These are phyloP conservation scores for Beauveria medogensis DNA, from an alignment of 2,329 filamentous ascomycete genomes.

Conservation along the genomic window DNA sequence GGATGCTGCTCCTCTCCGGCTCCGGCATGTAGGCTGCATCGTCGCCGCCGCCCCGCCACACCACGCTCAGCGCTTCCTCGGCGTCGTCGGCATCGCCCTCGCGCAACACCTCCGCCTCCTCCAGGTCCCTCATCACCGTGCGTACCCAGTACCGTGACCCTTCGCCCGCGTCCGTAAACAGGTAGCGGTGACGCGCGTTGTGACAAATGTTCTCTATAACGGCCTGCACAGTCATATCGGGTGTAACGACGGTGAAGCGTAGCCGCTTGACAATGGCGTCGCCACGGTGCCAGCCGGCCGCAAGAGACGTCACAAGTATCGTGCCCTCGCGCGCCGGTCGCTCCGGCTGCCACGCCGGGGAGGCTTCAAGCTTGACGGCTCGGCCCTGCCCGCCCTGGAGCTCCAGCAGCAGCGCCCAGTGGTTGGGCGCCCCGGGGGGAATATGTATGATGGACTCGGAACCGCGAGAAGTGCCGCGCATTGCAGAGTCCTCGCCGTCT, in stretches of 20 bases:
- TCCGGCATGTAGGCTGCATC: no score
- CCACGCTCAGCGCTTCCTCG: neutral
- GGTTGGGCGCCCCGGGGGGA: neutral
- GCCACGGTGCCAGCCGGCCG: neutral
- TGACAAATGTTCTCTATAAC: neutral
- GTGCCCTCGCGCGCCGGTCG: neutral
- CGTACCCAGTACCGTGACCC: slow-evolving; percentile 5
- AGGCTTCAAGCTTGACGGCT: slow-evolving; percentile 1
- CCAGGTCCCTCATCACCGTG: neutral
- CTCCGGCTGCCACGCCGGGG: neutral
- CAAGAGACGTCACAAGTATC: neutral
- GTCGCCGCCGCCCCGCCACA: neutral
- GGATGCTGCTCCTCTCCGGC: neutral
- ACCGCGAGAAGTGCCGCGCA: neutral
- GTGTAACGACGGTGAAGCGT: neutral
- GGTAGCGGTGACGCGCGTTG: slow-evolving; percentile 4
- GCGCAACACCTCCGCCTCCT: neutral
- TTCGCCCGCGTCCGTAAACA: slow-evolving; percentile 1
- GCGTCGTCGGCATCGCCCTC: neutral
- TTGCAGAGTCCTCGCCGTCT: neutral
- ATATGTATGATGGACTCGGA: neutral
- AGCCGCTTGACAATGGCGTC: neutral
- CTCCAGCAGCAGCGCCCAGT: slow-evolving; percentile 3
- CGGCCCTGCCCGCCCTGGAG: neutral
- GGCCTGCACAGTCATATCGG: neutral